Base-by-base conservation (phyloP, 345 rosid species). In the Melaleuca quinquenervia region DNA sequence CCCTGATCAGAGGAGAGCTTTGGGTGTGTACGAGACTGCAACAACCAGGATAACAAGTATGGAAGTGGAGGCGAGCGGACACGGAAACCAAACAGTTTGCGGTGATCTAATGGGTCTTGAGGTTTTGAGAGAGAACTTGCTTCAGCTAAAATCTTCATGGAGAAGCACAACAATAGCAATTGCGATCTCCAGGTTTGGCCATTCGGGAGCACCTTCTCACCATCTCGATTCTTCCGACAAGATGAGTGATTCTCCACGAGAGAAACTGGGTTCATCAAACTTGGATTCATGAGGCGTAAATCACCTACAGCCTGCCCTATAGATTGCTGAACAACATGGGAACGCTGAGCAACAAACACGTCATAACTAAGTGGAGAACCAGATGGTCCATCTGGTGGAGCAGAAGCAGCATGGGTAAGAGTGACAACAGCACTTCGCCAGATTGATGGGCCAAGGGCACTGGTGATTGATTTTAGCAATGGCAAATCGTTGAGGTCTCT, bases 331-430 rank as follows among this genome's bases (percentile, higher is more conserved):
- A 95, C 96, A 90, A 94, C 91, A 87, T 94, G 97, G 50, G 99
- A 97, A 85, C 98, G 94, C 85, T 97, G 98, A 84, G 98, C 93
- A 84, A 97, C 95, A 91, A 93, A 97, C 80, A 92, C 96, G 83
- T 96, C 99, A 84, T 96, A 97, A 91, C 95, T 94, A 91, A 96
- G 90, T 78, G 98, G 96, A 44, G 92, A 89, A 84, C 98, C 98
- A 56, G 96, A 91, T 29, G 99, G 99, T 75, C 98, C 98, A 86
- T 97, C 99, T 14, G 99, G 98, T 83, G 98, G 99, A 48, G 99
- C 98, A 60, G 99, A 95, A 89, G 98, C 96, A 86, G 94, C 98
- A 91, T 97, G 98, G 83, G 99, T 97, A 86, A 97, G 91, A 85
- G 96, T 93, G 85, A 96, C 97, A 84, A 97, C 90, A 64, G 96